Conservation (phyloP, 164 flowering plant genomes). For the Piper longum region DNA sequence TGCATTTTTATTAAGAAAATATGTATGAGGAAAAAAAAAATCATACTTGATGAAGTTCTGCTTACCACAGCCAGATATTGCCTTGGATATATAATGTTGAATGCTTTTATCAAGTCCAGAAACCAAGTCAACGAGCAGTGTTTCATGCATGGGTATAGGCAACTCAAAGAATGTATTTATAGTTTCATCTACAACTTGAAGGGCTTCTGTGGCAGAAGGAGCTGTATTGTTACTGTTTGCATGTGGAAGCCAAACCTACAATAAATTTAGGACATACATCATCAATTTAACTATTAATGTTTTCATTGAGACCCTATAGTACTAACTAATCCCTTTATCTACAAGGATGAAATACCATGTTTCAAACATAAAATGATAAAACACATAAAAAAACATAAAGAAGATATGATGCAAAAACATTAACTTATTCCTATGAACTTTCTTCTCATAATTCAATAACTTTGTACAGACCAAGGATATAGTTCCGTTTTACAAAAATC, state of each 20-base stretch:
- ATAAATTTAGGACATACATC: background rate
- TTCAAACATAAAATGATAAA: too few relatives aligned
- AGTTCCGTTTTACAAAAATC: too few relatives aligned
- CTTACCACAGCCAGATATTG: conserved; percentile 95
- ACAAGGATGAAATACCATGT: too few relatives aligned
- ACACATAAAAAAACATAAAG: too few relatives aligned
- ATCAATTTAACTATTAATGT: background rate
- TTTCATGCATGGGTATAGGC: conserved; percentile 88
- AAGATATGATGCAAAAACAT: too few relatives aligned
- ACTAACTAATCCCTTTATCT: too few relatives aligned
- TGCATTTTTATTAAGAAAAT: background rate
- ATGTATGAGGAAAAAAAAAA: background rate
- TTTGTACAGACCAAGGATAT: too few relatives aligned
- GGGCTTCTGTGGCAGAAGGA: conserved; percentile 73
- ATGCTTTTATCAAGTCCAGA: conserved; percentile 77
- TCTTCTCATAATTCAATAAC: too few relatives aligned
- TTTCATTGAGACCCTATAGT: too few relatives aligned
- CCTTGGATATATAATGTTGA: conserved; percentile 63
- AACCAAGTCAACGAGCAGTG: conserved; percentile 75
- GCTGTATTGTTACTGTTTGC: conserved; percentile 65
- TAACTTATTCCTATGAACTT: too few relatives aligned
- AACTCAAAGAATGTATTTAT: conserved; percentile 82
- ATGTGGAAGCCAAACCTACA: conserved; percentile 77
- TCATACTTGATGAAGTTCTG: background rate
- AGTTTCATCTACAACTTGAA: conserved; percentile 67